Base-by-base conservation (phyloP, 768 basidiomycete genomes). In the Xanthoconium purpureum region DNA sequence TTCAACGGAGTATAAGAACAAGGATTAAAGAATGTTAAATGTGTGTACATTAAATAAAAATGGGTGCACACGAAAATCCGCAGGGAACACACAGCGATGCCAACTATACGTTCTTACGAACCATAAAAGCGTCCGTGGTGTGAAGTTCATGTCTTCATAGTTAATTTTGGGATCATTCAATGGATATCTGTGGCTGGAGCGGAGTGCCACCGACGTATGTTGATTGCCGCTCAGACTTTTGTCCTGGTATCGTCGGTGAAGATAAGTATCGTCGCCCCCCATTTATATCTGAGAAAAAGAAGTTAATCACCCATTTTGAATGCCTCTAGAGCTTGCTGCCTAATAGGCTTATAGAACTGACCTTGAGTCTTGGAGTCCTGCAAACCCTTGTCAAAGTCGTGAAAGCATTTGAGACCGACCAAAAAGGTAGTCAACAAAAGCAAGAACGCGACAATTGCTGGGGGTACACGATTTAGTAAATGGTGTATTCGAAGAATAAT, bases 341-440 rank as follows among this genome's bases (percentile, higher is more conserved):
- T 62, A 44, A 75, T 67, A 61, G 65, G 69, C 55, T 62, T 63
- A 64, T 73, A 71, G 12, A 66, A 78, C 88, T 80, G 72, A 93
- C 91, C 83, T 63, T 85, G 80, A 59, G 81, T 78, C 76, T 94
- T 94, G 47, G 89, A 85, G 15, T 79, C 71, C 52, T 79, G 76
- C 18, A 94, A 74, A n/a, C 92, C 91, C 67, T 83, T 83, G 71
- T 89, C 86, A 65, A 94, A 94, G 75, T 93, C 91, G 30, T 78
- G 68, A 75, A 89, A 89, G 69, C 91, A 94, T 50, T 85, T 83
- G 20, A 92, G 67, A 20, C 91, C 91, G 29, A 93, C 80, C 13
- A 74, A 79, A 64, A 94, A 91, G 12, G 89, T 89, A n/a, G 76
- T 69, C 54, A 91, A 79, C 30, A 93, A 71, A 43, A 93, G 77